Base-by-base conservation (phyloP, 2,329 filamentous ascomycete genomes). In the Thyridium curvatum region DNA sequence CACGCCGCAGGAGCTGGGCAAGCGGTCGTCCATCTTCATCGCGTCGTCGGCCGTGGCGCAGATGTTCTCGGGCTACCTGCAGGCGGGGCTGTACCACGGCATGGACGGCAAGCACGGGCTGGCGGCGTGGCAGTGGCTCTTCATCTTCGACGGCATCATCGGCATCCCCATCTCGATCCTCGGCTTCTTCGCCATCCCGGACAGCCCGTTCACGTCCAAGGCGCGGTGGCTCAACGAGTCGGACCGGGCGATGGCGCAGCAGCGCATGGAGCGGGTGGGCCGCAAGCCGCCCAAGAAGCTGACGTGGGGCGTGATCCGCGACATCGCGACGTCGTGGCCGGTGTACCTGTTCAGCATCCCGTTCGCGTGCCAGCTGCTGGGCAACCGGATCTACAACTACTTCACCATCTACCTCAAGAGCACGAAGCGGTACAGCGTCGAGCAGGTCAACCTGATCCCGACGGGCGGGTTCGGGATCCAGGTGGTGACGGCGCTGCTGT, bases 361-460 rank as follows among this genome's bases (percentile, higher is more conserved):
- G 10, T 46, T 46, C 29, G 29, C 35, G 4, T 40, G 34, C 38
- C 39, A 46, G 28, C 37, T 47, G 35, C 41, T 35, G 34, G 42
- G 41, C 18, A 42, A 32, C 30, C 40, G 42, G 18, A 35, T 46
- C 32, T 46, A 46, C 34, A 32, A 37, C 17, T 46, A 46, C 45
- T 46, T 46, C 21, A 42, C 37, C 28, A 34, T 46, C 16, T 46
- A 39, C 39, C 44, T 46, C 42, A 46, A 44, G 50, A 53, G 6
- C 58, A 63, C 14, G 44, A 41, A 49, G 6, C 53, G 64, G 44
- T 61, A 64, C 41, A 65, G 64, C 35, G 48, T 57, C 4, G 62
- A 64, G 26, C 62, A 72, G 17, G 73, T 75, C 38, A 71, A 70
- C 32, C 65, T 58, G 29, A 65, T 66, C 30, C 64, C 65, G 0